A percentile compares a stretch with the other conserved stretches of the same genome.
These are phyloP conservation scores for apple (Malus domestica) DNA, from an alignment of 306 rosid species.

Conservation along the genomic window DNA sequence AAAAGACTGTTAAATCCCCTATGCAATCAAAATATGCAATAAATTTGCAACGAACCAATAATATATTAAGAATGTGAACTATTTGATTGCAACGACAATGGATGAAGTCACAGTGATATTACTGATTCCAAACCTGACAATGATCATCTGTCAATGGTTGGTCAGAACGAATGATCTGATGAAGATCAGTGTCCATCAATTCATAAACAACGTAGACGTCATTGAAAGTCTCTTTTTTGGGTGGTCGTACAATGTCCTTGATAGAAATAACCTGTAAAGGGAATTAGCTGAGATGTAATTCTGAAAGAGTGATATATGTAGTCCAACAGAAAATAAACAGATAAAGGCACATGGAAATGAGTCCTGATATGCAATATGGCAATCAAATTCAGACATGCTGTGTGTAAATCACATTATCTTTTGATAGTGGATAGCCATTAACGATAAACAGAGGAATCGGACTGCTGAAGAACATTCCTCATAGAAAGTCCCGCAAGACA, in stretches of 20 bases:
- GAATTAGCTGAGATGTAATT: slow-evolving; percentile 1
- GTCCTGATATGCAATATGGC: neutral
- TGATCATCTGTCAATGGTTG: slow-evolving; percentile 73
- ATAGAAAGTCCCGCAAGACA: neutral
- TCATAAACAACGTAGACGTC: slow-evolving; percentile 94
- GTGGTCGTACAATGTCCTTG: slow-evolving; percentile 79
- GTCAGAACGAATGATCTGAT: slow-evolving; percentile 70
- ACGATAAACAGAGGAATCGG: neutral
- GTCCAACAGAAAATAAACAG: neutral
- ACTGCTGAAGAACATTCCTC: neutral
- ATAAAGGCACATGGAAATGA: neutral
- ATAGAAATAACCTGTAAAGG: slow-evolving; percentile 54
- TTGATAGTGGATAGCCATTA: neutral
- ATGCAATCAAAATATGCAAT: neutral
- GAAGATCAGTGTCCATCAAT: slow-evolving; percentile 98
- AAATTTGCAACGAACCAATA: neutral
- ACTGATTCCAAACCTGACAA: slow-evolving; percentile 55
- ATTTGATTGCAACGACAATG: neutral
- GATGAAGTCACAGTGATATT: neutral
- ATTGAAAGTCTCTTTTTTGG: slow-evolving; percentile 64
- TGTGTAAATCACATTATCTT: neutral
- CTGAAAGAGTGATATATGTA: slow-evolving; percentile 3
- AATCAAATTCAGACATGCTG: neutral
- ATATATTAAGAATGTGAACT: neutral
- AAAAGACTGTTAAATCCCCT: neutral